phyloP scores from a whole-genome alignment of 2,329 filamentous ascomycete genomes.

The Calonectria pteridis region DNA sequence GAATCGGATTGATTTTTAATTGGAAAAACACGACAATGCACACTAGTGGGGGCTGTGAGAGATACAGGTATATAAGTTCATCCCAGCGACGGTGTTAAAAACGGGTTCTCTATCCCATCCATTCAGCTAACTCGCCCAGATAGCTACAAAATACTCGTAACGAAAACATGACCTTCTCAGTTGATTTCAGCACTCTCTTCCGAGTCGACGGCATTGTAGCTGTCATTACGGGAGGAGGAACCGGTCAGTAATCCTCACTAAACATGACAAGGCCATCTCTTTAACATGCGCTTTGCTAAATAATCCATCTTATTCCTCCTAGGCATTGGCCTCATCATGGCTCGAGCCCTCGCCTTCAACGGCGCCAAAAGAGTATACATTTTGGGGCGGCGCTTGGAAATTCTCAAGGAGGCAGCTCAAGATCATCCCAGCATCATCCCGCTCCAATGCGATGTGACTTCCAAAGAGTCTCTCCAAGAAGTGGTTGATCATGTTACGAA shows the following conservation, averaged over 20 bases:
- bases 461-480: background rate
- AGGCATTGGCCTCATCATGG: constrained; percentile 3
- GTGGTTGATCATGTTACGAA: background rate
- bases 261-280: background rate
- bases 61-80: background rate
- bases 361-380: background rate
- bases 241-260: background rate
- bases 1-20: background rate
- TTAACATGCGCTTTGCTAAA: background rate
- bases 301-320: background rate
- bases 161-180: background rate
- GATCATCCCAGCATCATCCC: background rate
- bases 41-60: too few species aligned
- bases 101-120: background rate
- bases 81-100: too few species aligned
- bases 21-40: background rate
- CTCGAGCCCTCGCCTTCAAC: background rate
- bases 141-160: background rate
- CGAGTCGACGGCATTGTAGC: background rate
- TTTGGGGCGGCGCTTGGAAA: background rate
- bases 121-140: background rate
- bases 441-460: background rate
- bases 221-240: background rate
- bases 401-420: background rate
- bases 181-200: background rate